These are phyloP conservation scores for Trebouxia gelatinosa DNA, from an alignment of 163 green algal species.

Conservation along the genomic window DNA sequence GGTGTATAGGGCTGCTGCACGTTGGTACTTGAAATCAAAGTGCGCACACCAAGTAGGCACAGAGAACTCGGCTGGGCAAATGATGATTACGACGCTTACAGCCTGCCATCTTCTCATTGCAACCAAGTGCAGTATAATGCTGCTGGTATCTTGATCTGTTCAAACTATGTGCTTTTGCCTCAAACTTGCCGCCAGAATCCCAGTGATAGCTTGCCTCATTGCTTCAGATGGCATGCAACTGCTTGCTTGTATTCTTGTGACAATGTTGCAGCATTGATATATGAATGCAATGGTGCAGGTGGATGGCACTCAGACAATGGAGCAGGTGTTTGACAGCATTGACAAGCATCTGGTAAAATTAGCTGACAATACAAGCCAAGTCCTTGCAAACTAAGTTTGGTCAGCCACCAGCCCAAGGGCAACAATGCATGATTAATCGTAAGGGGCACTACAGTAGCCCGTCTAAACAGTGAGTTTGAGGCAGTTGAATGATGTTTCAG, in stretches of 20 bases:
- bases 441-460: background rate
- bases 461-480: too few species aligned
- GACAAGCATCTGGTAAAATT: slow-evolving; percentile 5
- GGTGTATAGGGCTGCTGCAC: too few species aligned
- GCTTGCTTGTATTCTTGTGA: background rate
- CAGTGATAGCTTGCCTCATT: background rate
- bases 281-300: slow-evolving; percentile 44
- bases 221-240: background rate
- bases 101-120: too few species aligned
- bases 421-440: background rate
- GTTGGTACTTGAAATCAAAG: too few species aligned
- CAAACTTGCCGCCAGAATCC: background rate
- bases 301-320: slow-evolving; percentile 70
- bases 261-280: background rate
- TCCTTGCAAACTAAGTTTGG: background rate
- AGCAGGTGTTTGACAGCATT: slow-evolving; percentile 67
- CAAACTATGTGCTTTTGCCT: background rate
- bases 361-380: background rate
- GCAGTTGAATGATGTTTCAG: too few species aligned
- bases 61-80: too few species aligned
- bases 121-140: too few species aligned
- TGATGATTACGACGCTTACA: too few species aligned
- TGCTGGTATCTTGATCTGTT: background rate
- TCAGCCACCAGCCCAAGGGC: background rate
- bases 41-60: too few species aligned